phyloP scores from a whole-genome alignment of 1,284 basidiomycete species.

The Ceratobasidium sp. region DNA sequence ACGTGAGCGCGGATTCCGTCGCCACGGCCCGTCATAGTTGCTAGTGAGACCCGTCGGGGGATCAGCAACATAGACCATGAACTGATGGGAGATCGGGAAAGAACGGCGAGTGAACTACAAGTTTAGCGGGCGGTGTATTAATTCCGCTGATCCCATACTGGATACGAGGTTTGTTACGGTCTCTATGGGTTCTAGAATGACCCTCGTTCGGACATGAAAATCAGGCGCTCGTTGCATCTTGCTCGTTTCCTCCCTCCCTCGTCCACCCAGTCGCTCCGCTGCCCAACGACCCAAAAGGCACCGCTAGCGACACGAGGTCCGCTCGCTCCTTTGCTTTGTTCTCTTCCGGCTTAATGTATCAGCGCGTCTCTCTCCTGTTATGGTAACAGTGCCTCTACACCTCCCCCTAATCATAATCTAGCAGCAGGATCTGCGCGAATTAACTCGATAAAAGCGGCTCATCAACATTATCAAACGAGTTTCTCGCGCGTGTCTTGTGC shows the following conservation, averaged over 20 bases:
- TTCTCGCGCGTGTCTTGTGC: slow-evolving; percentile 28
- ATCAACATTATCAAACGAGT: slow-evolving; percentile 35
- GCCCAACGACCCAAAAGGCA: slow-evolving; percentile 31
- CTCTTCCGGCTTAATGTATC: slow-evolving; percentile 23
- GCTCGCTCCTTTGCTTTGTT: slow-evolving; percentile 26
- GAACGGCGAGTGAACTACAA: slow-evolving; percentile 11
- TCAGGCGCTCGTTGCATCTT: slow-evolving; percentile 33
- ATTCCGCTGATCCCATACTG: slow-evolving; percentile 19
- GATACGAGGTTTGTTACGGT: slow-evolving; percentile 35
- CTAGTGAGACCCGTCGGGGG: slow-evolving; percentile 29
- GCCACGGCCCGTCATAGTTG: slow-evolving; percentile 21
- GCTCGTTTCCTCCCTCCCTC: slow-evolving; percentile 26
- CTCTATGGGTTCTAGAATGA: slow-evolving; percentile 39
- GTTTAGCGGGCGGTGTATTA: slow-evolving; percentile 39
- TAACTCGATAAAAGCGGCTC: slow-evolving; percentile 35
- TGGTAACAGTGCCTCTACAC: slow-evolving; percentile 37
- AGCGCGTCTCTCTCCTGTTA: slow-evolving; percentile 28
- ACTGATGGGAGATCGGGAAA: slow-evolving; percentile 8
- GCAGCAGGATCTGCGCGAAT: slow-evolving; percentile 38
- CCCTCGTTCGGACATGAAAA: slow-evolving; percentile 33
- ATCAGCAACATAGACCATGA: slow-evolving; percentile 11
- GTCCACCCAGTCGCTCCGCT: slow-evolving; percentile 16
- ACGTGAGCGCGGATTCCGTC: slow-evolving; percentile 25
- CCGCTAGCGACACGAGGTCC: slow-evolving; percentile 24
- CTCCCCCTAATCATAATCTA: slow-evolving; percentile 27